Percentiles rank a stretch among this genome's conserved stretches.
phyloP scores from a whole-genome alignment of 495 filamentous ascomycete species.

The Bombardia bombarda region DNA sequence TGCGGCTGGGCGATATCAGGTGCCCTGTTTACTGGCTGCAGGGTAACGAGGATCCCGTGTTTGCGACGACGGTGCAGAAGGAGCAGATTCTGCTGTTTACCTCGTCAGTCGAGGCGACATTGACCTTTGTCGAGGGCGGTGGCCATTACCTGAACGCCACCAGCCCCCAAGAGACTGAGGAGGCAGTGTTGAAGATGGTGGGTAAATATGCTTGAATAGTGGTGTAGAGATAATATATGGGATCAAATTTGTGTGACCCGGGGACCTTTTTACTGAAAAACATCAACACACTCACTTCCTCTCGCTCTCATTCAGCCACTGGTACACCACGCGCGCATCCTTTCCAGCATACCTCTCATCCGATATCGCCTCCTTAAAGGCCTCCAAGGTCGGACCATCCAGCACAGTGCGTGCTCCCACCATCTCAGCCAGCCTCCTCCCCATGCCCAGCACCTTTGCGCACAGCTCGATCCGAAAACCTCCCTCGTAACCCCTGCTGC shows the following conservation, averaged over 20 bases:
- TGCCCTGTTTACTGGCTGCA: slow-evolving; percentile 59
- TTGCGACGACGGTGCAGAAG: slow-evolving; percentile 34
- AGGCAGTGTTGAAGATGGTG: slow-evolving; percentile 44
- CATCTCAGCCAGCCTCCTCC: slow-evolving; percentile 13
- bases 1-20: slow-evolving; percentile 43
- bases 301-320: slow-evolving; percentile 22
- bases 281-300: no score
- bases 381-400: slow-evolving; percentile 16
- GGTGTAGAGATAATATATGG: no score
- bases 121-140: slow-evolving; percentile 44
- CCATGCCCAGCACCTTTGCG: slow-evolving; percentile 22
- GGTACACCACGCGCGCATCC: slow-evolving; percentile 25
- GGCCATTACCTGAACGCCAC: slow-evolving; percentile 51
- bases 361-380: slow-evolving; percentile 18
- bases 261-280: no score
- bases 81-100: slow-evolving; percentile 54
- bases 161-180: slow-evolving; percentile 46
- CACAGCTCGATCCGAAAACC: slow-evolving; percentile 34
- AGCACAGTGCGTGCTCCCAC: slow-evolving; percentile 22
- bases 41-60: slow-evolving; percentile 50
- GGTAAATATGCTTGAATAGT: slow-evolving; percentile 3
- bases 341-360: slow-evolving; percentile 22
- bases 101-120: slow-evolving; percentile 37
- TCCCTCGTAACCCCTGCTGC: slow-evolving; percentile 28
- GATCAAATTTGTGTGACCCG: no score